Conservation (phyloP, 495 filamentous ascomycete genomes). For the Xylaria cubensis region DNA sequence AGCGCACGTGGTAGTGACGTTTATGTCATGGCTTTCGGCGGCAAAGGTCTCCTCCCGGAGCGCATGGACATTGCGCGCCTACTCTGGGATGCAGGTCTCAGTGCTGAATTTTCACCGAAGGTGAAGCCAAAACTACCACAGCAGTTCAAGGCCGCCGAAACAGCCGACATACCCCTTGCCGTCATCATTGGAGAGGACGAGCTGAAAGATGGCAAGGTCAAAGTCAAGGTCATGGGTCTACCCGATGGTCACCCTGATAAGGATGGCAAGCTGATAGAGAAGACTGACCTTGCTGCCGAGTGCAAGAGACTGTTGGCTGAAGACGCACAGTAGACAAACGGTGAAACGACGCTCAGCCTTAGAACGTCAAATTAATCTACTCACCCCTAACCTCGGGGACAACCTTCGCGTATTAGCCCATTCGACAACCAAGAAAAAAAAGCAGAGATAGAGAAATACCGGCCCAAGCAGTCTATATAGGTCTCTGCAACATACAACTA, state of each 20-base stretch:
- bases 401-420: neutral
- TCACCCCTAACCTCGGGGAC: neutral
- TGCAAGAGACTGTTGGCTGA: conserved; percentile 53
- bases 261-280: conserved; percentile 75
- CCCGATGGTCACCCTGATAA: conserved; percentile 83
- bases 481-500: neutral
- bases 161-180: conserved; percentile 71
- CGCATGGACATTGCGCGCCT: conserved; percentile 75
- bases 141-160: conserved; percentile 83
- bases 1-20: conserved; percentile 70
- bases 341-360: neutral
- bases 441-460: neutral
- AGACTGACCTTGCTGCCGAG: conserved; percentile 66
- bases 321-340: conserved; percentile 19
- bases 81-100: conserved; percentile 82
- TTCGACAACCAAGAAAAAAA: neutral
- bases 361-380: neutral
- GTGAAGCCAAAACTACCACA: conserved; percentile 77
- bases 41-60: conserved; percentile 83
- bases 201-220: conserved; percentile 73
- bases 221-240: conserved; percentile 85
- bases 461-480: neutral
- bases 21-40: conserved; percentile 92
- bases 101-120: conserved; percentile 81
- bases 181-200: conserved; percentile 85